A percentile compares a stretch with the other conserved stretches of the same genome.
Conservation (phyloP, 257 asterid genomes). For the Eucommia ulmoides region DNA sequence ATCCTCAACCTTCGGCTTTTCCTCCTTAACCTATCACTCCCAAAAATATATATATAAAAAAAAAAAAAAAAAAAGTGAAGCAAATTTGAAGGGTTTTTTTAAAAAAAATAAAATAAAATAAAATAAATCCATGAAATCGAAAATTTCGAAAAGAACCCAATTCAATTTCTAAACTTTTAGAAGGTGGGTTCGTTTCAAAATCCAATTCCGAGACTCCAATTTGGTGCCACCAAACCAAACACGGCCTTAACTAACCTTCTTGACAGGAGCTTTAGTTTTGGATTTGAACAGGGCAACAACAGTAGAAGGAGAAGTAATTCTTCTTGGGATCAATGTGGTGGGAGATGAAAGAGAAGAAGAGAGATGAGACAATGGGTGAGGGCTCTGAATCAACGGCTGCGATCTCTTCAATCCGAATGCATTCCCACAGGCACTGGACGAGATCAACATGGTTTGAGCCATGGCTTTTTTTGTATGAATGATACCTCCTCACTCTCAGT, state of each 20-base stretch:
- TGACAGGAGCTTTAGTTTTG: conserved; percentile 70
- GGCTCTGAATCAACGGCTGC: conserved; percentile 30
- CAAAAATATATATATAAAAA: not conserved
- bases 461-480: conserved; percentile 2
- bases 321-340: no score
- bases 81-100: not conserved
- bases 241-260: no score
- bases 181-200: not conserved
- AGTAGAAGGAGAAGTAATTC: conserved; percentile 12
- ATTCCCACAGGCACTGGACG: conserved; percentile 27
- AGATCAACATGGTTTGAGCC: conserved; percentile 75
- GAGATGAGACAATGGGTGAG: conserved; percentile 33
- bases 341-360: conserved; percentile 24
- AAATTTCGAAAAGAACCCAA: no score
- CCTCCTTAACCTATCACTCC: conserved; percentile 24
- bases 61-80: not conserved
- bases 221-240: no score
- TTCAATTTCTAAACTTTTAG: no score
- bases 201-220: conserved; percentile 12
- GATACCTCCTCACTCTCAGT: not conserved
- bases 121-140: no score
- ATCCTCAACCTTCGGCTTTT: conserved; percentile 64
- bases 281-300: conserved; percentile 53
- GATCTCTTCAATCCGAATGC: conserved; percentile 20
- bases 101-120: no score